Percentiles rank a stretch among this genome's conserved stretches.
phyloP scores from a whole-genome alignment of 2,329 filamentous ascomycete species.

The Curvularia eragrostidis region DNA sequence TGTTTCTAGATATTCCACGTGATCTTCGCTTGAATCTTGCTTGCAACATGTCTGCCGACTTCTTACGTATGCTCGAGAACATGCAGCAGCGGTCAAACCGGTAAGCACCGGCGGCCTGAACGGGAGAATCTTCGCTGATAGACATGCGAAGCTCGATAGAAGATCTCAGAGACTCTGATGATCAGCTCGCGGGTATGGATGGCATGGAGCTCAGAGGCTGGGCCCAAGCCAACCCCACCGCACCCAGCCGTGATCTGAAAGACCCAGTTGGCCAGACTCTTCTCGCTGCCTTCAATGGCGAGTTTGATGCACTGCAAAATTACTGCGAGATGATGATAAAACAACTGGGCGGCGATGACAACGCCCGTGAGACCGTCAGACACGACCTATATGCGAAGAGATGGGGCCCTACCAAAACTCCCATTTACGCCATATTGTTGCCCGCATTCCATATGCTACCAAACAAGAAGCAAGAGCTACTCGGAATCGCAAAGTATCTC shows the following conservation, averaged over 20 bases:
- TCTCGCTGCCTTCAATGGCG: conserved; percentile 7
- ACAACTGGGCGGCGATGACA: conserved; percentile 10
- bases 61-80: conserved; percentile 24
- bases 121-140: not conserved
- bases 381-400: conserved; percentile 17
- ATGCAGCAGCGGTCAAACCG: conserved; percentile 18
- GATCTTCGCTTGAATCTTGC: not conserved
- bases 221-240: conserved; percentile 12
- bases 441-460: conserved; percentile 14
- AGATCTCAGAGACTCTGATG: conserved; percentile 17
- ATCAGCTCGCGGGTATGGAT: conserved; percentile 22
- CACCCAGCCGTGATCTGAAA: conserved; percentile 20
- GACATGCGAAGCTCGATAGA: conserved; percentile 9
- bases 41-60: conserved; percentile 20
- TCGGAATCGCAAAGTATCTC: conserved; percentile 19
- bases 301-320: conserved; percentile 8
- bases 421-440: conserved; percentile 23
- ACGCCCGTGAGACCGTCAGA: conserved; percentile 11
- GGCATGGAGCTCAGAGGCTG: conserved; percentile 27
- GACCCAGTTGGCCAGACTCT: conserved; percentile 20
- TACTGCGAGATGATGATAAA: conserved; percentile 12
- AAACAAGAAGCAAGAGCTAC: conserved; percentile 3
- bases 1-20: not conserved
- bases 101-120: not conserved
- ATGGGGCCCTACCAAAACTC: conserved; percentile 23